These are phyloP conservation scores for Lasiodiplodia gonubiensis DNA, from an alignment of 2,329 filamentous ascomycete genomes.

Conservation along the genomic window DNA sequence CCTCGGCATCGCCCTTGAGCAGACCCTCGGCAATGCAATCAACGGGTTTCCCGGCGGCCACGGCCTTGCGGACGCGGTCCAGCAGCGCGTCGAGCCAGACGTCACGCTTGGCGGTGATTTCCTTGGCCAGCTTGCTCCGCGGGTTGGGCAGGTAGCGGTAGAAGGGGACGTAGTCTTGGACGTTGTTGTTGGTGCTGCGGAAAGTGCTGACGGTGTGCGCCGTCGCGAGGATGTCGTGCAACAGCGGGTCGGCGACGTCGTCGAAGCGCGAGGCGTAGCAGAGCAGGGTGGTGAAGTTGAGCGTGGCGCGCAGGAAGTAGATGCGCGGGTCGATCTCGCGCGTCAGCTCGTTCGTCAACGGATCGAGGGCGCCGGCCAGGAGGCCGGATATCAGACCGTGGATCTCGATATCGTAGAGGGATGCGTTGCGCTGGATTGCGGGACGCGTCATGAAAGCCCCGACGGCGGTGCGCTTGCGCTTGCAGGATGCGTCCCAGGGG, in stretches of 20 bases:
- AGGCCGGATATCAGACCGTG: conserved; percentile 17
- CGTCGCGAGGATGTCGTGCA: conserved; percentile 21
- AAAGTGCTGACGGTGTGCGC: conserved; percentile 21
- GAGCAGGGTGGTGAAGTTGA: conserved; percentile 24
- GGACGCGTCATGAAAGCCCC: conserved; percentile 26
- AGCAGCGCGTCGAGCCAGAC: conserved; percentile 25
- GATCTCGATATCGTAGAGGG: conserved; percentile 21
- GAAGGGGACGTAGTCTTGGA: conserved; percentile 21
- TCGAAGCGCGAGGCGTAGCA: conserved; percentile 26
- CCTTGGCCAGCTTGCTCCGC: not conserved
- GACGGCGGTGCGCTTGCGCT: conserved; percentile 28
- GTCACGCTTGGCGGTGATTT: conserved; percentile 13
- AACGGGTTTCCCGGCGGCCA: conserved; percentile 5
- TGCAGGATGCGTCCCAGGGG: conserved; percentile 25
- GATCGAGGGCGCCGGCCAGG: not conserved
- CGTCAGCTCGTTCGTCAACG: not conserved
- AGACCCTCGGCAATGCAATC: conserved; percentile 17
- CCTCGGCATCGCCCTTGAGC: not conserved
- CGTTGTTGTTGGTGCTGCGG: conserved; percentile 27
- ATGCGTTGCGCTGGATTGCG: conserved; percentile 13
- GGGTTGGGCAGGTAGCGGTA: conserved; percentile 14
- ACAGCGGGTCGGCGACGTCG: conserved; percentile 15
- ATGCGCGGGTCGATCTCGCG: conserved; percentile 18
- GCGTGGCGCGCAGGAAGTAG: conserved; percentile 20
- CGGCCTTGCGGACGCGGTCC: conserved; percentile 11